Evolutionary conservation across 306 rosid genomes (phyloP).

Genomic region (Prosopis cineraria): DNA sequence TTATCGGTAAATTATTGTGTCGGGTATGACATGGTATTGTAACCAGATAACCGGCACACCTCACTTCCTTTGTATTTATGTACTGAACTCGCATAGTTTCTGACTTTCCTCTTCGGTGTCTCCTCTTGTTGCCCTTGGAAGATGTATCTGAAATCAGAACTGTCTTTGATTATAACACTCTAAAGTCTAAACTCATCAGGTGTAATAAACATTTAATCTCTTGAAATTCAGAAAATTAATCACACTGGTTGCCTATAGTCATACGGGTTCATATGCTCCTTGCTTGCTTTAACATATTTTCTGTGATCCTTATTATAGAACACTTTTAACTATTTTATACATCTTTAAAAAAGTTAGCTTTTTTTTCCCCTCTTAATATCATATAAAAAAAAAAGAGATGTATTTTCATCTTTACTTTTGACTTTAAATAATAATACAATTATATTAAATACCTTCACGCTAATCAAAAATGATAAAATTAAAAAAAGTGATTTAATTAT

Average conservation of each 20-base stretch:
- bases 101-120: constrained; percentile 88
- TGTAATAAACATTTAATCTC: constrained; percentile 23
- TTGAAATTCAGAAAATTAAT: constrained; percentile 20
- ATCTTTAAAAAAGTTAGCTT: no score
- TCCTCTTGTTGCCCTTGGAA: constrained; percentile 40
- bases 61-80: constrained; percentile 84
- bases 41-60: constrained; percentile 51
- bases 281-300: background rate
- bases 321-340: no score
- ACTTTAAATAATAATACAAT: no score
- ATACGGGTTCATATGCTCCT: background rate
- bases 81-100: constrained; percentile 90
- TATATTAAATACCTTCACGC: no score
- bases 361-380: no score
- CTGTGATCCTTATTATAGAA: no score
- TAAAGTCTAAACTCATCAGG: constrained; percentile 22
- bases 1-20: constrained; percentile 17
- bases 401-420: no score
- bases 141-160: constrained; percentile 49
- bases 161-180: background rate
- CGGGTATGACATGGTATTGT: constrained; percentile 17
- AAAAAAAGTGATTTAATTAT: no score
- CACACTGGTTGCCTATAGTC: background rate
- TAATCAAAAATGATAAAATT: no score
- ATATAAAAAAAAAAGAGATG: no score